Evolutionary conservation across 257 asterid species (phyloP).

Genomic region (Solanum sejunctum): DNA sequence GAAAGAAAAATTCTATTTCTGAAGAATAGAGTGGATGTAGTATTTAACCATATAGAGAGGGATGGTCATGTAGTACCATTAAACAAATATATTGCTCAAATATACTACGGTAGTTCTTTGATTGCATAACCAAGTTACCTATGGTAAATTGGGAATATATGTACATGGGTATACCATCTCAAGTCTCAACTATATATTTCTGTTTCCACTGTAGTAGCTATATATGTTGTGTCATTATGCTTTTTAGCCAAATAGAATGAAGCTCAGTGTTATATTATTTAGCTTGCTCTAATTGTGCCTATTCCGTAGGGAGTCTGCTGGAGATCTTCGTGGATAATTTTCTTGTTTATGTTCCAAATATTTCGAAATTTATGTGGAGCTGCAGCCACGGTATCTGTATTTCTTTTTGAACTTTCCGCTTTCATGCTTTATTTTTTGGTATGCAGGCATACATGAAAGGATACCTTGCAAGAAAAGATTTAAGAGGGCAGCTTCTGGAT

Average conservation of each 20-base stretch:
- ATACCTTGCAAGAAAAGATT: conserved; percentile 62
- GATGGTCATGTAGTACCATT: not conserved
- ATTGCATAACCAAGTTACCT: not conserved
- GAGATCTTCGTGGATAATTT: not conserved
- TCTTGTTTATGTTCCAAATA: not conserved
- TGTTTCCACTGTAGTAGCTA: not conserved
- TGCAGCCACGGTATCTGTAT: not conserved
- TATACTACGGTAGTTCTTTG: not conserved
- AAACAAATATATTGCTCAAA: not conserved
- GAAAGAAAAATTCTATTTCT: not conserved
- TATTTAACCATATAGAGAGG: not conserved
- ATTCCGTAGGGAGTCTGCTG: not conserved
- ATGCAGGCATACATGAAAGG: conserved; percentile 86
- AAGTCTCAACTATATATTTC: not conserved
- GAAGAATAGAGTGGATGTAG: not conserved
- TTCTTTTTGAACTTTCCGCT: not conserved
- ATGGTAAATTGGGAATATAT: not conserved
- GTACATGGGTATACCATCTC: not conserved
- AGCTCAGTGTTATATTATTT: not conserved
- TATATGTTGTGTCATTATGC: not conserved
- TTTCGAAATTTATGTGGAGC: not conserved
- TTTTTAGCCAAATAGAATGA: not conserved
- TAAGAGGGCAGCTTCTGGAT: conserved; percentile 52
- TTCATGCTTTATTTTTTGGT: not conserved
- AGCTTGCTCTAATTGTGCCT: not conserved